Conservation (phyloP, 1,284 basidiomycete species). For the Wolfiporia cocos region DNA sequence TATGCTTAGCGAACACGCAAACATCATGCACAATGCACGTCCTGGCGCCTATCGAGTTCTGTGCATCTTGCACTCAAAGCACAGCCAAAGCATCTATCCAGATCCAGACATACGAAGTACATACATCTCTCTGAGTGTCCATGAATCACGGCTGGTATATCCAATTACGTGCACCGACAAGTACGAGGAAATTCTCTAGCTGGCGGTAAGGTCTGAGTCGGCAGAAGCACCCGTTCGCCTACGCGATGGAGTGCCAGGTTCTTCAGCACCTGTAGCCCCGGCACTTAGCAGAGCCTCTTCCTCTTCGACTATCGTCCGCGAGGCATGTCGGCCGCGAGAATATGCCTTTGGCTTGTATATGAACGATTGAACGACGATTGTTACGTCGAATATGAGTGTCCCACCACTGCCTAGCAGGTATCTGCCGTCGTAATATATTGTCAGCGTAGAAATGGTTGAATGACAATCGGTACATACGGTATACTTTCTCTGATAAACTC, state of each 20-base stretch:
- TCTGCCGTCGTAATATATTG: constrained; percentile 30
- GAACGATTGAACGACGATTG: constrained; percentile 66
- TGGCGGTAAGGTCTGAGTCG: background rate
- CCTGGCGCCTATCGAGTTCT: too few species aligned
- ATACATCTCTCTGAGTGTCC: too few species aligned
- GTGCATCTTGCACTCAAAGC: too few species aligned
- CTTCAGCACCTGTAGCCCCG: constrained; percentile 21
- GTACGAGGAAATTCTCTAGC: too few species aligned
- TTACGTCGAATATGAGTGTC: constrained; percentile 85
- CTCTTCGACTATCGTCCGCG: constrained; percentile 20
- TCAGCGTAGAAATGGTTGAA: constrained; percentile 1
- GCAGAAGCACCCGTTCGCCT: constrained; percentile 15
- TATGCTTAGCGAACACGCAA: too few species aligned
- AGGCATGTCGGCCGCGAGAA: constrained; percentile 16
- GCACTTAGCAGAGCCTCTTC: constrained; percentile 25
- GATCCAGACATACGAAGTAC: too few species aligned
- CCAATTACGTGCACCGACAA: too few species aligned
- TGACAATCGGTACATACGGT: constrained; percentile 45
- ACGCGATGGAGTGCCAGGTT: constrained; percentile 17
- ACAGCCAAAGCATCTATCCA: too few species aligned
- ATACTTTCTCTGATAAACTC: constrained; percentile 66
- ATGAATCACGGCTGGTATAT: too few species aligned
- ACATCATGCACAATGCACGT: too few species aligned
- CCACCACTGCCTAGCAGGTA: constrained; percentile 86
- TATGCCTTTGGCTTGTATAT: constrained; percentile 34